Base-by-base conservation (phyloP, 2,329 filamentous ascomycete species). In the Colletotrichum theobromicola region DNA sequence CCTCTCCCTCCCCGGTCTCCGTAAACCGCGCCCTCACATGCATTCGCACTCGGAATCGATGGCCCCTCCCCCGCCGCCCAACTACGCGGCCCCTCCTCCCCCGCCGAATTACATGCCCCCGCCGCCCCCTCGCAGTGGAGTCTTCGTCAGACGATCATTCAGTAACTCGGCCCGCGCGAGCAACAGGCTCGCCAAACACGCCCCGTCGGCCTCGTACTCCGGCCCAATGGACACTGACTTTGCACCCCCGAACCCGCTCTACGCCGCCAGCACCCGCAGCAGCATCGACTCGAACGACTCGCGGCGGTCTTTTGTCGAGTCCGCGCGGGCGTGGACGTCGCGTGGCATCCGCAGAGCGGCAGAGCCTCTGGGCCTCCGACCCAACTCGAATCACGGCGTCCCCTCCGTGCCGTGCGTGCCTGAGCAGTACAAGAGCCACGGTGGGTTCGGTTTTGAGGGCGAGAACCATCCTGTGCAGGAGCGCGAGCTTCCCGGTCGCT, bases 371-470 rank as follows among this genome's bases (percentile, higher is more conserved):
- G 82, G 83, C 30, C 83, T 87, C 35, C 82, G 87, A 35, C 85
- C 87, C 7, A 85, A 88, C 77, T 83, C 80, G 61, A 88, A 89
- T 76, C 83, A 85, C 42, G 87, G 87, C 18, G 86, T 88, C 60
- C 87, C 87, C 4, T 82, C 78, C 32, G 84, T 88, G 58, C 85
- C 87, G 28, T 80, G 80, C 37, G 86, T 88, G 34, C 85, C 88
- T 15, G 81, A 82, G 69, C 84, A 86, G 76, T 89, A 85, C 57
- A 76, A 77, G 75, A 37, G 30, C 55, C 67, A 61, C 18, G 46
- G 62, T 37, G 76, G 75, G n/a, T 67, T 63, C 53, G 68, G 65
- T 18, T 74, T 60, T 28, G 67, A 65, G 46, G 63, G 61, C 7
- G 72, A 75, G 63, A 75, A 76, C 35, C 55, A 61, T 34, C 28